Evolutionary conservation across 345 rosid genomes (phyloP), one percentile per base, ranked within the genome.

Genomic region (Punica granatum): DNA sequence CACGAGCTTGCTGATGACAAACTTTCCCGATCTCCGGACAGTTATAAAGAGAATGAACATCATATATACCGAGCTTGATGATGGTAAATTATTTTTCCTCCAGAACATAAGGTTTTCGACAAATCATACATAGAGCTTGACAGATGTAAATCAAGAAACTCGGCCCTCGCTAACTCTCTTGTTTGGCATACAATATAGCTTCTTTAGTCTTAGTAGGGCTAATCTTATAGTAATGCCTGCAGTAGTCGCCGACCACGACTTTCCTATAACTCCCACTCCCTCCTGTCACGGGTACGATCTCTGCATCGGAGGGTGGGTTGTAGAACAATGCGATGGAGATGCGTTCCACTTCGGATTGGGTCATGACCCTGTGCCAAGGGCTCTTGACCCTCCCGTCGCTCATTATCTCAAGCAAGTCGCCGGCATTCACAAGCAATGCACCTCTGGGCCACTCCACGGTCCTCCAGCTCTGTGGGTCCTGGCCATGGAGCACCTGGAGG

Each of bases 361-460:
- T 68, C 48, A 59, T 75, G 31, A 46, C 70, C 73, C 79, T 42
- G 39, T 76, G 76, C 75, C 76, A 72, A 12, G 76, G 79, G 76
- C 79, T 72, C 64, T 48, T 34, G 37, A 68, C 32, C 60, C 70
- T 32, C 31, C 79, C 76, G 26, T 69, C 67, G 51, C 77, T 74
- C 67, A 66, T 69, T 10, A 74, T 74, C 65, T 74, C 77, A 10
- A 74, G 34, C 56, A 74, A 62, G 51, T 74, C 77, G 53, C 77
- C 73, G 0, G 37, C 70, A 33, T 51, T 65, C 56, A 74, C 74
- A 2, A 74, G 66, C 41, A 74, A 41, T 13, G 70, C 49, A 7
- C 62, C 70, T 2, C 39, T 43, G 0, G 73, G 66, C 77, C 77
- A 69, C 1, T 30, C 42, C 34, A 69, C 62, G 9, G 70, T 70